Base-by-base conservation (phyloP, 2,329 filamentous ascomycete species). In the Nigrospora oryzae region DNA sequence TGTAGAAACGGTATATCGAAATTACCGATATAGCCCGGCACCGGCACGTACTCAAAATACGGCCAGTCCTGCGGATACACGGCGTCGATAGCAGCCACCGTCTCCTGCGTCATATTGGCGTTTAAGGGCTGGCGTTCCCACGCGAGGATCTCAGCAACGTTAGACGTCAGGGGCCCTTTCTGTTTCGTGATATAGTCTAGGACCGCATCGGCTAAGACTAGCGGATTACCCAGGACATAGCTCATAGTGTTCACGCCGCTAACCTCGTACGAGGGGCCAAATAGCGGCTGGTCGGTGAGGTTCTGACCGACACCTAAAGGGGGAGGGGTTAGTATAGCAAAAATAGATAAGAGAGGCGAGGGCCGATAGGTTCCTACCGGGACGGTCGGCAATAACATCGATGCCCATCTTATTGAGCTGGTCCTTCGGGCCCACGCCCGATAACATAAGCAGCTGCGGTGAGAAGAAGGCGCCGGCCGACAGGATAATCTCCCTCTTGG, bases 261-360 rank as follows among this genome's bases (percentile, higher is more conserved):
- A 10, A 42, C 40, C 5, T 56, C 54, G 46, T 62, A 60, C 11
- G 60, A 54, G 31, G 62, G 53, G 14, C 59, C 58, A 43, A 60
- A 62, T 44, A 59, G 51, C 28, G 56, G 51, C 34, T 73, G 75
- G 56, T 84, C 78, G 57, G 76, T 69, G 7, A 84, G 61, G 58
- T 81, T 81, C 23, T 67, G 70, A n/a, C 80, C 80, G 11, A 84
- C 78, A 39, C 77, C 23, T 28, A 7, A n/a, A n/a, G n/a, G n/a
- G 5, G 5, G 6, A 7, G 23, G 23, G 23, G n/a, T n/a, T n/a
- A n/a, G n/a, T n/a, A n/a, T n/a, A 28, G 23, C 2, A 10, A 28
- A 28, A 10, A 6, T 7, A 28, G 23, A 28, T 28, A 7, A 7
- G 2, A 28, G 10, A 7, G 23, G 2, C 5, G 8, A 10, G 23